phyloP scores from a whole-genome alignment of 176 grass and related monocot genomes.

The Cenchrus fungigraminus region DNA sequence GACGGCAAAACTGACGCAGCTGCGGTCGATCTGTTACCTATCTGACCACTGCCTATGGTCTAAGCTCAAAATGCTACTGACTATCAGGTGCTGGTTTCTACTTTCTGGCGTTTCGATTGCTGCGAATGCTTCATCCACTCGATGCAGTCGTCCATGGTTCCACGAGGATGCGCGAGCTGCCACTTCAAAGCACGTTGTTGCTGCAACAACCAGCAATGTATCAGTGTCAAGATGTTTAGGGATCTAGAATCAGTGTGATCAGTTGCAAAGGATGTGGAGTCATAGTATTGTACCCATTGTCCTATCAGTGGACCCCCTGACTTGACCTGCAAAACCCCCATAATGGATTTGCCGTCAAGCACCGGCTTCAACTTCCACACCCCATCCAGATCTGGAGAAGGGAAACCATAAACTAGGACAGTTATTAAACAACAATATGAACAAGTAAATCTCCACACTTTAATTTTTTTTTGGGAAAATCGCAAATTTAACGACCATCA shows the following conservation, averaged over 20 bases:
- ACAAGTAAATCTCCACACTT: background rate
- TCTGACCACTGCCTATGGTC: slow-evolving; percentile 16
- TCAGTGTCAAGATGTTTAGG: background rate
- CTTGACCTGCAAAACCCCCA: slow-evolving; percentile 78
- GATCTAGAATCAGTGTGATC: background rate
- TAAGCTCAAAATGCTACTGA: background rate
- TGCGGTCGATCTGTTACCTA: background rate
- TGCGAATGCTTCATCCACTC: slow-evolving; percentile 93
- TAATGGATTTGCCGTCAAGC: slow-evolving; percentile 91
- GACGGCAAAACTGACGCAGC: background rate
- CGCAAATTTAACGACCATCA: background rate
- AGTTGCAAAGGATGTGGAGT: background rate
- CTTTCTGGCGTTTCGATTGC: slow-evolving; percentile 70
- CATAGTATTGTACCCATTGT: slow-evolving; percentile 64
- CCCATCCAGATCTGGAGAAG: slow-evolving; percentile 66
- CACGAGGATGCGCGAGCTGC: slow-evolving; percentile 85
- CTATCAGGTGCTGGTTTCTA: slow-evolving; percentile 43
- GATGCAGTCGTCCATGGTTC: slow-evolving; percentile 72
- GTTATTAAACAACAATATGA: slow-evolving; percentile 1
- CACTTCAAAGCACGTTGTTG: slow-evolving; percentile 86
- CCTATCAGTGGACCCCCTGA: slow-evolving; percentile 84
- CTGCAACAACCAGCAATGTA: slow-evolving; percentile 43
- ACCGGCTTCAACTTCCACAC: slow-evolving; percentile 80
- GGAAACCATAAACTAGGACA: background rate
- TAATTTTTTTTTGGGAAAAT: background rate